Evolutionary conservation across 148 eudicot genomes (phyloP).

Genomic region (Diospyros lotus): DNA sequence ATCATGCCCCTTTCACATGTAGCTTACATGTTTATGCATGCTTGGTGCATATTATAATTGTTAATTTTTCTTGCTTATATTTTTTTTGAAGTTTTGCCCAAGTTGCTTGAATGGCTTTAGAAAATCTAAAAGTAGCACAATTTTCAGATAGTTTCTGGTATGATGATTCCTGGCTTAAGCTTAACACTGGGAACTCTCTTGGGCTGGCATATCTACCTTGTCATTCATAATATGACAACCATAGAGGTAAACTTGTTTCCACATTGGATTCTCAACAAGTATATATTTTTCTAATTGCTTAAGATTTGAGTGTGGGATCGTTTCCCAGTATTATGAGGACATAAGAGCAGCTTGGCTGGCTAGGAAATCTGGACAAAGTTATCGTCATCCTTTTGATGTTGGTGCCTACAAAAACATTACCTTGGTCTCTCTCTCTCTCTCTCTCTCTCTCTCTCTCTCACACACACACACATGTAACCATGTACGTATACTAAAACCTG

Average conservation of each 20-base stretch:
- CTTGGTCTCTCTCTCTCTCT: constrained; percentile 31
- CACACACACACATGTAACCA: background rate
- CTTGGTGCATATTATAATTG: background rate
- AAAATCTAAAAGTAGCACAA: background rate
- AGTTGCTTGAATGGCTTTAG: background rate
- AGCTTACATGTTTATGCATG: background rate
- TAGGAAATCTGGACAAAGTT: constrained; percentile 55
- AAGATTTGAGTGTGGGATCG: background rate
- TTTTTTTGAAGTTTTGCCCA: background rate
- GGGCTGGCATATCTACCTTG: constrained; percentile 61
- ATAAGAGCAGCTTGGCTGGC: constrained; percentile 63
- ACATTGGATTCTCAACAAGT: background rate
- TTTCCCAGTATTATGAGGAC: constrained; percentile 46
- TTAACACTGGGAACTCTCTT: constrained; percentile 45
- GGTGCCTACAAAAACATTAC: constrained; percentile 54
- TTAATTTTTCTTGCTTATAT: background rate
- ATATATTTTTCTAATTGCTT: background rate
- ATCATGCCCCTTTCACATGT: background rate
- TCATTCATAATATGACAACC: constrained; percentile 56
- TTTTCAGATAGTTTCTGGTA: constrained; percentile 43
- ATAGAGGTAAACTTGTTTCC: constrained; percentile 47
- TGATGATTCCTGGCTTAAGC: constrained; percentile 31
- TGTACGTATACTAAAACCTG: background rate
- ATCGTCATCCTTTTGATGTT: constrained; percentile 58
- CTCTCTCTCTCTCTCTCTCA: constrained; percentile 6